Conservation (phyloP, 139 green algal genomes). For the Edaphochlamys debaryana region DNA sequence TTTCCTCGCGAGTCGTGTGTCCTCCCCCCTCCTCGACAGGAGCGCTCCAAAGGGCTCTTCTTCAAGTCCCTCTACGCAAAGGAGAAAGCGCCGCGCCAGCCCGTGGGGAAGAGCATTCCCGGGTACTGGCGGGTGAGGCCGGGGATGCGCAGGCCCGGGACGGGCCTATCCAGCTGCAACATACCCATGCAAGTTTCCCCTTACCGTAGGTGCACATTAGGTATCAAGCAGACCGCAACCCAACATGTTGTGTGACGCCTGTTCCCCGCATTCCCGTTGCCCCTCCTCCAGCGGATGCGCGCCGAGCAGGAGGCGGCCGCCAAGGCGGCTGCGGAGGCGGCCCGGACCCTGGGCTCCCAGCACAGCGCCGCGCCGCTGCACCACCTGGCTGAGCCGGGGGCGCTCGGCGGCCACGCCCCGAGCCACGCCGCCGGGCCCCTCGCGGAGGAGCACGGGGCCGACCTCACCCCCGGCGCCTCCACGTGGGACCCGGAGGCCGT, state of each 20-base stretch:
- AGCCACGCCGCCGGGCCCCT: too few relatives aligned
- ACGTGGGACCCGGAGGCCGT: slow-evolving; percentile 5
- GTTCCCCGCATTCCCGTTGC: too few relatives aligned
- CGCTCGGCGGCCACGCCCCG: too few relatives aligned
- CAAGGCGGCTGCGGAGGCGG: neutral
- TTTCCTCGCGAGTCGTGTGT: too few relatives aligned
- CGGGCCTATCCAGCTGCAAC: too few relatives aligned
- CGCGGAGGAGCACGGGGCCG: neutral
- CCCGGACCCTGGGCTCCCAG: too few relatives aligned
- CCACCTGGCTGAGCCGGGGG: too few relatives aligned
- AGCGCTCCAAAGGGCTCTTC: slow-evolving; percentile 51
- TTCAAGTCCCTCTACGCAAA: slow-evolving; percentile 49
- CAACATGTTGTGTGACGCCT: neutral
- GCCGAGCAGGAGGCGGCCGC: slow-evolving; percentile 25
- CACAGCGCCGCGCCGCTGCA: too few relatives aligned
- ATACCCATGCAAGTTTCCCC: too few relatives aligned
- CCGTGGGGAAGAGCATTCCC: neutral
- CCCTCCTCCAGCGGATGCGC: too few relatives aligned
- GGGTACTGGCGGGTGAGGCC: neutral
- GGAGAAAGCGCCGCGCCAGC: slow-evolving; percentile 19
- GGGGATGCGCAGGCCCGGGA: neutral
- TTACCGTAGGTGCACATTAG: too few relatives aligned
- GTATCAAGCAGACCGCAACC: neutral
- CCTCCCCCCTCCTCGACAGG: too few relatives aligned
- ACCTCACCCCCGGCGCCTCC: neutral